Evolutionary conservation across 1,284 basidiomycete genomes (phyloP).

Genomic region (Sporisorium iseilematis-ciliati): DNA sequence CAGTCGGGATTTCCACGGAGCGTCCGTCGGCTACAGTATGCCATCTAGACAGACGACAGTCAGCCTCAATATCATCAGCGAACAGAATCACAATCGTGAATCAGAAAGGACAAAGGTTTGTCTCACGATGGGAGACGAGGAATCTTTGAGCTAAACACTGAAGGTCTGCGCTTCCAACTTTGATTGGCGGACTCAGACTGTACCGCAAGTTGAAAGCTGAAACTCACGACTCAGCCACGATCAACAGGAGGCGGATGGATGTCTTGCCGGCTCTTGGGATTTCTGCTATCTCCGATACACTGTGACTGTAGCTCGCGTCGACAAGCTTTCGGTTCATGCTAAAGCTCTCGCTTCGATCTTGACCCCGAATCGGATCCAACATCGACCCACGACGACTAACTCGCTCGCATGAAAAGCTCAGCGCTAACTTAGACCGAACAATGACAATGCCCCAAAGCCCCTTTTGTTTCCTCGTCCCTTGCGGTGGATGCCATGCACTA

Average conservation of each 20-base stretch:
- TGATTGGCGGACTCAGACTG: background rate
- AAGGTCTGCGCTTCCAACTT: background rate
- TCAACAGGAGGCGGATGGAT: background rate
- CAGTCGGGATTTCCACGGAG: conserved; percentile 7
- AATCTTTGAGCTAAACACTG: background rate
- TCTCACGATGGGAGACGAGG: background rate
- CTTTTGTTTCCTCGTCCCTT: too few relatives aligned
- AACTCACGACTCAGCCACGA: background rate
- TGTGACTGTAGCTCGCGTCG: background rate
- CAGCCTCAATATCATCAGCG: background rate
- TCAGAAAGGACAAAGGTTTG: conserved; percentile 8
- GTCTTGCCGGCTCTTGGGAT: background rate
- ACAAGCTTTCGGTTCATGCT: background rate
- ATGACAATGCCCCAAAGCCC: too few relatives aligned
- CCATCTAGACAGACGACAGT: too few relatives aligned
- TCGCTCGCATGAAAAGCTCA: too few relatives aligned
- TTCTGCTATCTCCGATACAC: background rate
- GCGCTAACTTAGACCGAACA: too few relatives aligned
- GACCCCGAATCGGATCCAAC: background rate
- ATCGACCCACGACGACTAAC: too few relatives aligned
- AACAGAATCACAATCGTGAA: background rate
- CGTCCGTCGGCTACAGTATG: background rate
- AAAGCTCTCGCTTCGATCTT: background rate
- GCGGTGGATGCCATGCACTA: too few relatives aligned
- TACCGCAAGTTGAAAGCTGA: background rate